A percentile compares a stretch with the other conserved stretches of the same genome.
Evolutionary conservation across 441 rosid genomes (phyloP).

Genomic region (Populus tomentosa): DNA sequence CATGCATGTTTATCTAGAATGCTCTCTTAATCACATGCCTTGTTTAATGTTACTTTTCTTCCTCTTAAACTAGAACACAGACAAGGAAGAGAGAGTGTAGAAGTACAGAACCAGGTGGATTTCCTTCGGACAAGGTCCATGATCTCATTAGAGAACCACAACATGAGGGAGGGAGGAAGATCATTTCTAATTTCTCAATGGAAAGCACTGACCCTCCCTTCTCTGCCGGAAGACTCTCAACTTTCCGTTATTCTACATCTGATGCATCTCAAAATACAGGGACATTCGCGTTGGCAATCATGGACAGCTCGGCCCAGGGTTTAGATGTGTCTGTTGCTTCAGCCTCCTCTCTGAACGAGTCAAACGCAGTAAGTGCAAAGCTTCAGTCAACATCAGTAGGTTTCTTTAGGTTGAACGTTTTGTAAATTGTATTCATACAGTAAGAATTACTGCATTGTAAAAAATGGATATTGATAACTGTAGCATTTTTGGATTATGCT

Average conservation of each 20-base stretch:
- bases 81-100: constrained; percentile 25
- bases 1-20: neutral
- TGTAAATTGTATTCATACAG: neutral
- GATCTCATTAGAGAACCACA: constrained; percentile 14
- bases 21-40: neutral
- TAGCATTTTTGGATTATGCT: constrained; percentile 6
- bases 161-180: constrained; percentile 25
- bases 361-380: constrained; percentile 39
- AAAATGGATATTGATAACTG: neutral
- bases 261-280: constrained; percentile 32
- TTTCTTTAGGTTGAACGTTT: neutral
- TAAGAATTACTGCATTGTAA: neutral
- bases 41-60: neutral
- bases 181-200: constrained; percentile 29
- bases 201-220: constrained; percentile 32
- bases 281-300: constrained; percentile 25
- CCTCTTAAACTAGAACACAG: constrained; percentile 21
- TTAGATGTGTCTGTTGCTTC: constrained; percentile 30
- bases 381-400: neutral
- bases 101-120: constrained; percentile 31
- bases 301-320: constrained; percentile 37
- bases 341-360: constrained; percentile 26
- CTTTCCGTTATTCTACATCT: constrained; percentile 22
- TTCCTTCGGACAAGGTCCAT: constrained; percentile 23
- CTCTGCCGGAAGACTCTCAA: constrained; percentile 23